phyloP scores from a whole-genome alignment of 129 eudicot genomes.

The Helianthus annuus region DNA sequence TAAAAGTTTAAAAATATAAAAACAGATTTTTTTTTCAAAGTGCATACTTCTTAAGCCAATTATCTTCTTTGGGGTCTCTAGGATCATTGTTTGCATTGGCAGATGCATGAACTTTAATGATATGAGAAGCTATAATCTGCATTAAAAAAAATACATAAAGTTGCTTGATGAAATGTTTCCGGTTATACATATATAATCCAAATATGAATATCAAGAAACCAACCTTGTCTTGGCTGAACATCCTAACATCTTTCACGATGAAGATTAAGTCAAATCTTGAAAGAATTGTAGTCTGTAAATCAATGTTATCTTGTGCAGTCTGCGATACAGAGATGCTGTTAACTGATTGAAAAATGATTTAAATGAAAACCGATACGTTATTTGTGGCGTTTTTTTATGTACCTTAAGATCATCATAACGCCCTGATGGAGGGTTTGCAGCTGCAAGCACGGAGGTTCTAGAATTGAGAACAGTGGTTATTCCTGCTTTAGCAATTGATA shows the following conservation, averaged over 20 bases:
- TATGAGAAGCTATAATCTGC: slow-evolving; percentile 88
- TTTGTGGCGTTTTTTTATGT: slow-evolving; percentile 5
- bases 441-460: slow-evolving; percentile 98
- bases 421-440: slow-evolving; percentile 99
- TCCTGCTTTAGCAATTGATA: slow-evolving; percentile 98
- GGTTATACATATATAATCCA: neutral
- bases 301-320: slow-evolving; percentile 99
- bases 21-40: neutral
- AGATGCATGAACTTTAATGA: slow-evolving; percentile 84
- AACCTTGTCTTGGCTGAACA: slow-evolving; percentile 90
- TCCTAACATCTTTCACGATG: slow-evolving; percentile 87
- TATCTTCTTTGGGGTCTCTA: slow-evolving; percentile 68
- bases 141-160: slow-evolving; percentile 17
- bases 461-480: slow-evolving; percentile 98
- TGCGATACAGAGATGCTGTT: slow-evolving; percentile 35
- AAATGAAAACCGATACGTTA: neutral
- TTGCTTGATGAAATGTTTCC: slow-evolving; percentile 6
- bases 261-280: slow-evolving; percentile 94
- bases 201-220: neutral
- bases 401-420: slow-evolving; percentile 99
- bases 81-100: slow-evolving; percentile 63
- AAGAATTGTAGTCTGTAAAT: slow-evolving; percentile 96
- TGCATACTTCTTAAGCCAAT: slow-evolving; percentile 87
- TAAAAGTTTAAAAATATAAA: neutral
- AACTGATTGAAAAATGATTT: slow-evolving; percentile 3